These are phyloP conservation scores for Fraxinus cuspidata DNA, from an alignment of 257 asterid species.

Conservation along the genomic window DNA sequence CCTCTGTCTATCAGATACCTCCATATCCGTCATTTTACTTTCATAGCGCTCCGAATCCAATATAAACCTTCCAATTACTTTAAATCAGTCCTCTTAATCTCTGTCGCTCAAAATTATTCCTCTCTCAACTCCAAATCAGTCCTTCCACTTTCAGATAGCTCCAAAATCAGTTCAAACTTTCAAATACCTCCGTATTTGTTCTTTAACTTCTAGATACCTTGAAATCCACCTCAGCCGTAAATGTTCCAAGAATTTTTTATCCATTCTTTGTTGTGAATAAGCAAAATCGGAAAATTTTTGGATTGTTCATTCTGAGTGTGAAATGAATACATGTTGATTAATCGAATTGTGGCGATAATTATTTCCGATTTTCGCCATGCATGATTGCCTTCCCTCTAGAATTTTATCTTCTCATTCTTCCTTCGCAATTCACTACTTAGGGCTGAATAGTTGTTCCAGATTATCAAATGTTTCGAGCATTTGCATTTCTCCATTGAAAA, in stretches of 20 bases:
- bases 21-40: too few relatives aligned
- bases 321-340: neutral
- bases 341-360: neutral
- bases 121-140: too few relatives aligned
- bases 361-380: conserved; percentile 31
- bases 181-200: too few relatives aligned
- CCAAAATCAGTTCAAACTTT: too few relatives aligned
- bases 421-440: conserved; percentile 5
- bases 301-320: neutral
- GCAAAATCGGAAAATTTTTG: neutral
- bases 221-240: too few relatives aligned
- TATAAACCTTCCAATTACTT: too few relatives aligned
- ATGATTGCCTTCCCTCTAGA: conserved; percentile 29
- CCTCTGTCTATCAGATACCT: too few relatives aligned
- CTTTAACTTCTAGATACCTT: too few relatives aligned
- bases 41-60: too few relatives aligned
- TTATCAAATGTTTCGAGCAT: conserved; percentile 17
- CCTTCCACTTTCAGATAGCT: too few relatives aligned
- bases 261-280: neutral
- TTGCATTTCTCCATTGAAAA: conserved; percentile 8
- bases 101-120: too few relatives aligned
- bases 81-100: too few relatives aligned
- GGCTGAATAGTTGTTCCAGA: conserved; percentile 13
- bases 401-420: conserved; percentile 26
- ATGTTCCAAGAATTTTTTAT: neutral